Conservation (phyloP, 345 rosid genomes). For the Eucalyptus regnans region DNA sequence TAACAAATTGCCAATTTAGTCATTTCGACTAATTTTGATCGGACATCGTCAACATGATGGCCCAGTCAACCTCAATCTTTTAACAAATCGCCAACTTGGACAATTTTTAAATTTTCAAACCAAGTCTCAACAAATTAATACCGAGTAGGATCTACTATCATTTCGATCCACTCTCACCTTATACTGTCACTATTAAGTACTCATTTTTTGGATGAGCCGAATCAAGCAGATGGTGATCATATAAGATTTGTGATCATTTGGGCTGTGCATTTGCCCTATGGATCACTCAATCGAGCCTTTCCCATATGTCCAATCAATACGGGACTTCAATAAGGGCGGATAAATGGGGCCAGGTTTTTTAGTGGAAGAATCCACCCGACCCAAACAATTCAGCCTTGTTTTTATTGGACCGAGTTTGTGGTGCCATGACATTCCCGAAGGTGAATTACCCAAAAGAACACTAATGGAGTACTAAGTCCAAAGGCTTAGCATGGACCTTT, state of each 20-base stretch:
- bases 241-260: not conserved
- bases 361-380: not conserved
- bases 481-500: too few relatives aligned
- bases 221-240: not conserved
- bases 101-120: not conserved
- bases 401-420: not conserved
- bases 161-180: not conserved
- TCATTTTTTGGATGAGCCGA: not conserved
- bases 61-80: too few relatives aligned
- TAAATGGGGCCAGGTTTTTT: not conserved
- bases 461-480: too few relatives aligned
- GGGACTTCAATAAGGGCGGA: not conserved
- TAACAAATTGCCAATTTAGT: accelerated
- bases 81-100: too few relatives aligned
- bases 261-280: not conserved
- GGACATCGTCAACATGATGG: too few relatives aligned
- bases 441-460: too few relatives aligned
- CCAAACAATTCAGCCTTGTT: not conserved
- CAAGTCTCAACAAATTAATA: not conserved
- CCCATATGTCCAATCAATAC: accelerated
- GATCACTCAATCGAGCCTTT: not conserved
- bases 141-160: not conserved
- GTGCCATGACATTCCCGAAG: too few relatives aligned
- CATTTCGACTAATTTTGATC: too few relatives aligned
- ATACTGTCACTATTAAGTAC: not conserved